A percentile compares a stretch with the other conserved stretches of the same genome.
Evolutionary conservation across 257 asterid genomes (phyloP).

Genomic region (Salvia rosmarinus): DNA sequence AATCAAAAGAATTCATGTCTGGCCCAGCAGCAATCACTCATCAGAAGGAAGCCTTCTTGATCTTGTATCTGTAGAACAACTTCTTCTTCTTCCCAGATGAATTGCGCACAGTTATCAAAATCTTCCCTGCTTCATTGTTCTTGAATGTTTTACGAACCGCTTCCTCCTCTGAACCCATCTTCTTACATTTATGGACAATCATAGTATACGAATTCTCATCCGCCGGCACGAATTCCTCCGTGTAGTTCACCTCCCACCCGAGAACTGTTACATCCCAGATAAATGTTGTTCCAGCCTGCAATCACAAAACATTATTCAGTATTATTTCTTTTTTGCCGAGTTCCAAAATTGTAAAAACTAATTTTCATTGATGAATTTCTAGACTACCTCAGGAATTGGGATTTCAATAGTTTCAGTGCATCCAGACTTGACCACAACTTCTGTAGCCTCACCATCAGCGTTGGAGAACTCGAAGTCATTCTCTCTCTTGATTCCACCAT

Average conservation of each 20-base stretch:
- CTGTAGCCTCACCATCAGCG: conserved; percentile 53
- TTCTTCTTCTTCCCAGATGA: conserved; percentile 73
- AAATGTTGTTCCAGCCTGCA: conserved; percentile 64
- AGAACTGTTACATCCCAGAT: conserved; percentile 67
- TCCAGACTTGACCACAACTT: conserved; percentile 66
- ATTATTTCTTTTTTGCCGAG: no score
- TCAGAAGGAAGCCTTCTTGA: conserved; percentile 57
- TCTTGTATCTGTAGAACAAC: conserved; percentile 63
- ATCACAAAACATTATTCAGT: neutral
- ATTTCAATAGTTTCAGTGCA: conserved; percentile 64
- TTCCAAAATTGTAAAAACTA: neutral
- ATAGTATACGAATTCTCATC: conserved; percentile 68
- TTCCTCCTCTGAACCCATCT: conserved; percentile 48
- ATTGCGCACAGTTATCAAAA: conserved; percentile 58
- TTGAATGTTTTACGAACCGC: conserved; percentile 67
- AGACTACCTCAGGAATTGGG: conserved; percentile 68
- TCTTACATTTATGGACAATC: conserved; percentile 67
- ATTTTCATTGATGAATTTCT: no score
- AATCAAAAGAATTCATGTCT: conserved; percentile 26
- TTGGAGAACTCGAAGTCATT: conserved; percentile 56
- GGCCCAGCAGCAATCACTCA: conserved; percentile 2
- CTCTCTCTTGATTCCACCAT: conserved; percentile 73
- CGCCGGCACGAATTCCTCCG: conserved; percentile 71
- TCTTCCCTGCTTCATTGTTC: conserved; percentile 68
- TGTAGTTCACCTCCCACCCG: conserved; percentile 78